A percentile compares a stretch with the other conserved stretches of the same genome.
These are phyloP conservation scores for Mycena maculata DNA, from an alignment of 768 basidiomycete species.

Conservation along the genomic window DNA sequence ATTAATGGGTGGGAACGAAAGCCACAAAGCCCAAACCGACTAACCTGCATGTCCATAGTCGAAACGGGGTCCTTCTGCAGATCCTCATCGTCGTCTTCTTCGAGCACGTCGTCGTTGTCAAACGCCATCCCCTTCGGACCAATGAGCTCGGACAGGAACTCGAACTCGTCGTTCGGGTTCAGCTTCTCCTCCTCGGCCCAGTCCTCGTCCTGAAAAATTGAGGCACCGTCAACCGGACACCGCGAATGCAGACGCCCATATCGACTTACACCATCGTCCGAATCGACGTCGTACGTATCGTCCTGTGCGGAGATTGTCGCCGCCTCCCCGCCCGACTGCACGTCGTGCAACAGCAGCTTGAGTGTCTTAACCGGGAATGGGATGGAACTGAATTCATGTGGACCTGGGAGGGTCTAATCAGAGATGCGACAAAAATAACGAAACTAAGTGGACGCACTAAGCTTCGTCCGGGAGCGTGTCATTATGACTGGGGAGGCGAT, in stretches of 20 bases:
- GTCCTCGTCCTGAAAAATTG: conserved; percentile 76
- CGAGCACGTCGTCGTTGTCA: conserved; percentile 82
- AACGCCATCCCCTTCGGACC: conserved; percentile 78
- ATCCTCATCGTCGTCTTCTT: conserved; percentile 87
- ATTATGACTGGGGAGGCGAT: conserved; percentile 79
- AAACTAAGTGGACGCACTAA: conserved; percentile 64
- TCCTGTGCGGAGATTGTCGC: conserved; percentile 70
- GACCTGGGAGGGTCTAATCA: conserved; percentile 61
- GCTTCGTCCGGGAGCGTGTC: conserved; percentile 92
- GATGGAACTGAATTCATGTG: conserved; percentile 87
- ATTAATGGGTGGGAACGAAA: not conserved
- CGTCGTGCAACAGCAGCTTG: conserved; percentile 87
- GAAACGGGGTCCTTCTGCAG: conserved; percentile 87
- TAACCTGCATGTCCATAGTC: conserved; percentile 82
- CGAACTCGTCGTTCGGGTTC: conserved; percentile 77
- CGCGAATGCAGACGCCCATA: conserved; percentile 21
- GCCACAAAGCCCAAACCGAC: conserved; percentile 29
- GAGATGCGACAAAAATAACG: conserved; percentile 16
- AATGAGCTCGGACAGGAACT: conserved; percentile 86
- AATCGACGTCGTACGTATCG: conserved; percentile 67
- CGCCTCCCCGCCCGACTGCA: conserved; percentile 83
- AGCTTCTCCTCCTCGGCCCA: conserved; percentile 91
- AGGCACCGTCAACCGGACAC: conserved; percentile 16
- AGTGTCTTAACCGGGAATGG: conserved; percentile 93
- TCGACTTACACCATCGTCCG: conserved; percentile 78